Percentiles rank a stretch among this genome's conserved stretches.
phyloP scores from a whole-genome alignment of 768 basidiomycete genomes.

The Clavaria fumosa region DNA sequence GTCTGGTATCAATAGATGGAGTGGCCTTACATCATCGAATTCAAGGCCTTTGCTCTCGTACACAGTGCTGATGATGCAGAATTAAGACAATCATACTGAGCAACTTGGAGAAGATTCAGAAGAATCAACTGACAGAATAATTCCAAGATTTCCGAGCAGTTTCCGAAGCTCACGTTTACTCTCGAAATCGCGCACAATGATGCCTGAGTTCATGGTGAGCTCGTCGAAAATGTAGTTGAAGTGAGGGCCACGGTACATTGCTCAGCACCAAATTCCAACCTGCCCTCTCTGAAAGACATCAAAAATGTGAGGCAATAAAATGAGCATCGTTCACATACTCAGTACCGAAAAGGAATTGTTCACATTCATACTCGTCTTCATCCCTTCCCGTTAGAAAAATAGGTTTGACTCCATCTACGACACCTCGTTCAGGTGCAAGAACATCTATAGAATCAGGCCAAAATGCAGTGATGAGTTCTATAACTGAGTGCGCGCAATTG shows the following conservation, averaged over 20 bases:
- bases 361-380: conserved; percentile 27
- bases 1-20: neutral
- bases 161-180: conserved; percentile 31
- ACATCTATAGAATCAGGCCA: conserved; percentile 54
- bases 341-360: conserved; percentile 45
- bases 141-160: conserved; percentile 41
- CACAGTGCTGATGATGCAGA: conserved; percentile 34
- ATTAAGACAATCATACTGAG: neutral
- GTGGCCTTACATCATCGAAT: conserved; percentile 41
- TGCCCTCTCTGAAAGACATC: conserved; percentile 22
- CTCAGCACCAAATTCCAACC: conserved; percentile 44
- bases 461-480: conserved; percentile 41
- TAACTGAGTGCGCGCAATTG: conserved; percentile 49
- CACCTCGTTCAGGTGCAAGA: conserved; percentile 38
- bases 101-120: neutral
- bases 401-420: conserved; percentile 38
- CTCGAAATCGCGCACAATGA: conserved; percentile 48
- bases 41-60: conserved; percentile 55
- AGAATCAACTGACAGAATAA: conserved; percentile 31
- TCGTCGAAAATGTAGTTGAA: neutral
- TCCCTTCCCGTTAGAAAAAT: conserved; percentile 40
- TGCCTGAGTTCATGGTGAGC: conserved; percentile 27
- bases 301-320: neutral
- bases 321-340: conserved; percentile 21
- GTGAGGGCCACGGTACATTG: conserved; percentile 39